phyloP scores from a whole-genome alignment of 2,329 filamentous ascomycete species.

The Pleurostoma richardsiae region DNA sequence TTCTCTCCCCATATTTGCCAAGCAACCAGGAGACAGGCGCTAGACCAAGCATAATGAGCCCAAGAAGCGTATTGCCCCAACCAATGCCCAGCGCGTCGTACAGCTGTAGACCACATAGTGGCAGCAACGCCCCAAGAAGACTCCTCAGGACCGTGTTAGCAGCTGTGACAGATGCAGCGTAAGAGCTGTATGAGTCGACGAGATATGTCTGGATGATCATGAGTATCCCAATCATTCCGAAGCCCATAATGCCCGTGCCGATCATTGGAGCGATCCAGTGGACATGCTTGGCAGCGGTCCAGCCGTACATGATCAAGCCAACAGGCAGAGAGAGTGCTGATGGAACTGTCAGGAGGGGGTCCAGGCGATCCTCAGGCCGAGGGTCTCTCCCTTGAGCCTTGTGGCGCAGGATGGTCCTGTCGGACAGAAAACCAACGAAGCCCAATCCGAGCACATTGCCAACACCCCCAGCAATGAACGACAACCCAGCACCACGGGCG shows the following conservation, averaged over 20 bases:
- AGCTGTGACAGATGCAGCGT: slow-evolving; percentile 14
- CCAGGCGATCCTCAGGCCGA: slow-evolving; percentile 44
- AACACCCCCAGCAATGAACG: slow-evolving; percentile 41
- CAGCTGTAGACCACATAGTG: slow-evolving; percentile 9
- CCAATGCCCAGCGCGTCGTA: slow-evolving; percentile 16
- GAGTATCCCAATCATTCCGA: slow-evolving; percentile 24
- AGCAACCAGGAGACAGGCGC: slow-evolving; percentile 11
- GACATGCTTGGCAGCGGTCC: slow-evolving; percentile 26
- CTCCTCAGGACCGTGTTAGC: slow-evolving; percentile 16
- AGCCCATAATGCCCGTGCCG: slow-evolving; percentile 43
- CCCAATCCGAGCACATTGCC: slow-evolving; percentile 19
- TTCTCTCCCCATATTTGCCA: slow-evolving; percentile 1
- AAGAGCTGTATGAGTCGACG: slow-evolving; percentile 9
- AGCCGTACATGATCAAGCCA: slow-evolving; percentile 39
- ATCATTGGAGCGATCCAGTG: slow-evolving; percentile 48
- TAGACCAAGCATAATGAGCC: slow-evolving; percentile 13
- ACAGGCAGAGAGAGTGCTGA: slow-evolving; percentile 27
- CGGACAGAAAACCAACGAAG: slow-evolving; percentile 11
- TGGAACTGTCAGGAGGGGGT: slow-evolving; percentile 43
- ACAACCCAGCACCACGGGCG: slow-evolving; percentile 17
- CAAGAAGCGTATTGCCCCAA: slow-evolving; percentile 19
- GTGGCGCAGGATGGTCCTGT: slow-evolving; percentile 6
- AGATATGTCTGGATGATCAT: slow-evolving; percentile 13
- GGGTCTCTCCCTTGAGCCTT: slow-evolving; percentile 4
- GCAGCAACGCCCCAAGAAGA: slow-evolving; percentile 8